Conservation (phyloP, 139 green algal genomes). For the Chlamydomonas incerta region DNA sequence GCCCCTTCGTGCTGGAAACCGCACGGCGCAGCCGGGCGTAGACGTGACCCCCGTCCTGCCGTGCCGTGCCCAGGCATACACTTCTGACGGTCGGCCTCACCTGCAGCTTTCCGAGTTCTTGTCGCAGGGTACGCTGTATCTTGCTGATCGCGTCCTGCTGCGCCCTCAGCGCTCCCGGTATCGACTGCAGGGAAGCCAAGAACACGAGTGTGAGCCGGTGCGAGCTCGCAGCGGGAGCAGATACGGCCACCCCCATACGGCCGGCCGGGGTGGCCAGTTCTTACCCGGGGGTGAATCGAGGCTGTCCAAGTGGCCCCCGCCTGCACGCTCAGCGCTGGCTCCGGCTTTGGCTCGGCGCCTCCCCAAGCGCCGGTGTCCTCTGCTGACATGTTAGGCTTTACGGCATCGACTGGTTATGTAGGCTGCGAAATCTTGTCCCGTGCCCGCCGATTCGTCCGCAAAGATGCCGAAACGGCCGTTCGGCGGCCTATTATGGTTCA, state of each 20-base stretch:
- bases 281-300: conserved; percentile 2
- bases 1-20: no score
- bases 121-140: conserved; percentile 8
- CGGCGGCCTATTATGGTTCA: no score
- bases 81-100: not conserved
- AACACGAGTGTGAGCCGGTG: not conserved
- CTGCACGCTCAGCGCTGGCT: not conserved
- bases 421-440: no score
- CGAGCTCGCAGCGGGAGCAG: not conserved
- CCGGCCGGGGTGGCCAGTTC: no score
- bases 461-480: no score
- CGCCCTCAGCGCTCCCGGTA: conserved; percentile 8
- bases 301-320: conserved; percentile 3
- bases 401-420: no score
- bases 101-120: conserved; percentile 29
- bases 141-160: conserved; percentile 22
- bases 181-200: not conserved
- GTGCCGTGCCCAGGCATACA: no score
- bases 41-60: no score
- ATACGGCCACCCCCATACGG: not conserved
- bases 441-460: no score
- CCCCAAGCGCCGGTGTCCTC: not conserved
- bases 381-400: not conserved
- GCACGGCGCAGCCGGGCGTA: no score
- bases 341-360: not conserved